A percentile compares a stretch with the other conserved stretches of the same genome.
phyloP scores from a whole-genome alignment of 441 rosid genomes.

The Gossypium gossypioides region DNA sequence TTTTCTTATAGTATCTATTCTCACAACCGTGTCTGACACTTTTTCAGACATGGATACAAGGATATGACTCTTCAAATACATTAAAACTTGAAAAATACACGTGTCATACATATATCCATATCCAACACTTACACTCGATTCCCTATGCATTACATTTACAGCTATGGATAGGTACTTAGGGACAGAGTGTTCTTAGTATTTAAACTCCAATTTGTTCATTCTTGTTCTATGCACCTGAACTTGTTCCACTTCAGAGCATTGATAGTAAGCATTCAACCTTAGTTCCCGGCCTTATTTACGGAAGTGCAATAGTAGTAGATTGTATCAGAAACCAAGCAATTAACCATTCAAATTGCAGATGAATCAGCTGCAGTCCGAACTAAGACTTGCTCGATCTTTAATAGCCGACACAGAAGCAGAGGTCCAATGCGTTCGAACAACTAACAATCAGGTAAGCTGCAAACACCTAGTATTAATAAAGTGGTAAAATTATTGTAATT shows the following conservation, averaged over 20 bases:
- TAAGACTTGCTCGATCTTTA: constrained; percentile 76
- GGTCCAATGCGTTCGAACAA: constrained; percentile 59
- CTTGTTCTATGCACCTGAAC: not conserved
- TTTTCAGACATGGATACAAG: not conserved
- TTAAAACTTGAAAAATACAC: not conserved
- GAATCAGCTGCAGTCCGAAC: constrained; percentile 89
- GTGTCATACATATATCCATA: not conserved
- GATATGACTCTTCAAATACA: not conserved
- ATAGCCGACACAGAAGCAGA: constrained; percentile 86
- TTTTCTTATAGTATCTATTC: not conserved
- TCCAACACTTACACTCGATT: not conserved
- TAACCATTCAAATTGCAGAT: constrained; percentile 37
- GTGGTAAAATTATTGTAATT: not conserved
- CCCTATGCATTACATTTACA: not conserved
- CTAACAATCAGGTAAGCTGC: constrained; percentile 64
- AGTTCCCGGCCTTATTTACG: not conserved
- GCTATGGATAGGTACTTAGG: not conserved
- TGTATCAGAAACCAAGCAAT: constrained; percentile 10
- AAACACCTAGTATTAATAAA: not conserved
- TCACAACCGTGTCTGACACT: not conserved
- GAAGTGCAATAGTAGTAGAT: not conserved
- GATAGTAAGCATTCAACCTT: not conserved
- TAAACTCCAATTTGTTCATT: not conserved
- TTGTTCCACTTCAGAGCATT: not conserved
- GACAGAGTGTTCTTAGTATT: not conserved